Conservation (phyloP, 257 asterid genomes). For the Oldenlandia corymbosa region DNA sequence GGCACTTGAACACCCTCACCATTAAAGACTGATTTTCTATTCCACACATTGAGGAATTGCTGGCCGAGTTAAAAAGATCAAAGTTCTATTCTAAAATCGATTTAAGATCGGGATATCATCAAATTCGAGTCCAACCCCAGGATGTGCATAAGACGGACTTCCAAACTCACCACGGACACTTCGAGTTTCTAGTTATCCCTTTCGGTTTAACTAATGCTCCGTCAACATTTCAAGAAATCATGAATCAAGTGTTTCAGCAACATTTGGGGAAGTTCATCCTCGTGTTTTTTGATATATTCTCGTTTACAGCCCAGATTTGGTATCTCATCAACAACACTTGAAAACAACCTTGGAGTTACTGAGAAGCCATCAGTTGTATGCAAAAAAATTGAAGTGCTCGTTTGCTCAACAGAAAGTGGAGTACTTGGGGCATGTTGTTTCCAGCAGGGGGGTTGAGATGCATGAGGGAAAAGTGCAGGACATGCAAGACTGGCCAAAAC, state of each 20-base stretch:
- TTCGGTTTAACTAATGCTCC: too few relatives aligned
- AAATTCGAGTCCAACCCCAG: not conserved
- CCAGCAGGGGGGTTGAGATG: not conserved
- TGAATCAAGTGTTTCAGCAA: not conserved
- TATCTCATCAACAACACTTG: not conserved
- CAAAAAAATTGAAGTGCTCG: not conserved
- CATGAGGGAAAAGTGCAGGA: not conserved
- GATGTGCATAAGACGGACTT: not conserved
- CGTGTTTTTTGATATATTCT: not conserved
- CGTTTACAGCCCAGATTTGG: not conserved
- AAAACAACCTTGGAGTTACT: rapidly evolving
- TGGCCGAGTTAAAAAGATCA: not conserved
- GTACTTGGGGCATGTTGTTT: not conserved
- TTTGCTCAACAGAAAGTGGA: not conserved
- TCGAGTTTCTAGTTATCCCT: not conserved
- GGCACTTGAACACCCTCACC: not conserved
- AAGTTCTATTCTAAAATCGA: not conserved
- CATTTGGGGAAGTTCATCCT: not conserved
- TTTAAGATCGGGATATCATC: not conserved
- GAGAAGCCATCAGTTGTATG: not conserved
- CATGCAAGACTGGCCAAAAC: not conserved
- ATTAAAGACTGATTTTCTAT: not conserved
- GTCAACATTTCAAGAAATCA: not conserved
- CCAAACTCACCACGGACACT: not conserved
- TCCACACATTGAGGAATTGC: not conserved